These are phyloP conservation scores for Noccaea bulbosa DNA, from an alignment of 345 rosid species.

Conservation along the genomic window DNA sequence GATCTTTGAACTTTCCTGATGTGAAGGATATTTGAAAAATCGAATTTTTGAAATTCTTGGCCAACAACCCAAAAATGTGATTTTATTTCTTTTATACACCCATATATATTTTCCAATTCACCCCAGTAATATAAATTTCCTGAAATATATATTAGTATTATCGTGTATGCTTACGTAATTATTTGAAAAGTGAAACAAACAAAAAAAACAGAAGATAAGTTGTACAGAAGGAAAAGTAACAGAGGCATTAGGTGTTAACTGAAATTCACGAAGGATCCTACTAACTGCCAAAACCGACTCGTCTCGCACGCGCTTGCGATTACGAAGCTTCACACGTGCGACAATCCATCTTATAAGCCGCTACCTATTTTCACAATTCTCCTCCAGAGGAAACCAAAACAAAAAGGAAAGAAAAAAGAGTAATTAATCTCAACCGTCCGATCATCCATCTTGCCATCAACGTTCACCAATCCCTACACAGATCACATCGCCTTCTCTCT, in stretches of 20 bases:
- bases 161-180: conserved; percentile 32
- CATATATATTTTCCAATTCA: background rate
- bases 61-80: background rate
- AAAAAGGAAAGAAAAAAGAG: background rate
- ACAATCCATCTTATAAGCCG: conserved; percentile 23
- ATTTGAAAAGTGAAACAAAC: background rate
- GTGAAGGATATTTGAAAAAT: background rate
- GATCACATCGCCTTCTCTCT: conserved; percentile 16
- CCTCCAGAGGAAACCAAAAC: background rate
- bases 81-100: background rate
- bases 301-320: conserved; percentile 34
- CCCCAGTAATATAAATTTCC: background rate
- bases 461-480: conserved; percentile 38
- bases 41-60: background rate
- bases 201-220: background rate
- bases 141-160: background rate
- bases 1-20: conserved; percentile 25
- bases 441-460: conserved; percentile 29
- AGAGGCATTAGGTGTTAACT: conserved; percentile 21
- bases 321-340: conserved; percentile 32
- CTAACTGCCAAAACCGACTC: conserved; percentile 44
- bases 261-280: conserved; percentile 5
- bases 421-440: conserved; percentile 42
- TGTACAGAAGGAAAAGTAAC: conserved; percentile 13
- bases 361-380: background rate